Evolutionary conservation across 495 filamentous ascomycete genomes (phyloP).

Genomic region (Podospora didyma): DNA sequence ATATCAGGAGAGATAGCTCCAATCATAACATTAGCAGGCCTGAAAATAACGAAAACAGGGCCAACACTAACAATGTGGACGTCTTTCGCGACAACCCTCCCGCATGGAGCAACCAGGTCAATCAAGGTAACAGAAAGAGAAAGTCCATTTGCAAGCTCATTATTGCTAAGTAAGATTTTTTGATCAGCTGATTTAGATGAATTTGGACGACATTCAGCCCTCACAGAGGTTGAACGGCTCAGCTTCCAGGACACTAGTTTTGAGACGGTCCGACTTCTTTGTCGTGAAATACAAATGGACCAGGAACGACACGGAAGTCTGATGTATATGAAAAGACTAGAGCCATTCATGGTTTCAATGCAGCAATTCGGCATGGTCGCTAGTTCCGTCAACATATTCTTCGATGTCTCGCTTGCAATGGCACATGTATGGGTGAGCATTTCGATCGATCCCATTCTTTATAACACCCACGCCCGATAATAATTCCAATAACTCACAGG

Average conservation of each 20-base stretch:
- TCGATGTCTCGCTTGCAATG: slow-evolving; percentile 2
- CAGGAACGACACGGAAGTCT: not conserved
- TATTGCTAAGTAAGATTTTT: too few relatives aligned
- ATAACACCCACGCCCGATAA: slow-evolving; percentile 23
- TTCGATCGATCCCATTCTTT: slow-evolving; percentile 14
- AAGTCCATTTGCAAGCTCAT: too few relatives aligned
- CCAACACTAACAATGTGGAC: too few relatives aligned
- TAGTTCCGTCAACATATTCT: slow-evolving; percentile 32
- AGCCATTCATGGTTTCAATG: slow-evolving; percentile 37
- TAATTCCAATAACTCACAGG: not conserved
- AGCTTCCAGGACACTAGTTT: not conserved
- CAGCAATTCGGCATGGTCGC: slow-evolving; percentile 36
- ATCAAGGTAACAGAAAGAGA: too few relatives aligned
- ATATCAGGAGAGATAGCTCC: too few relatives aligned
- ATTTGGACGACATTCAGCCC: not conserved
- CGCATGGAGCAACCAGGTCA: too few relatives aligned
- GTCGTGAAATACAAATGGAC: not conserved
- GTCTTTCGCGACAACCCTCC: too few relatives aligned
- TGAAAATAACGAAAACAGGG: too few relatives aligned
- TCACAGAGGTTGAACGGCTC: not conserved
- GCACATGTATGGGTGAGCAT: slow-evolving; percentile 42
- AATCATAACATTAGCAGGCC: too few relatives aligned
- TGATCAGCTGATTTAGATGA: not conserved
- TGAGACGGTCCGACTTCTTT: not conserved
- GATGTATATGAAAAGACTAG: slow-evolving; percentile 26